Conservation (phyloP, 2,329 filamentous ascomycete species). For the Trichoderma sp. region DNA sequence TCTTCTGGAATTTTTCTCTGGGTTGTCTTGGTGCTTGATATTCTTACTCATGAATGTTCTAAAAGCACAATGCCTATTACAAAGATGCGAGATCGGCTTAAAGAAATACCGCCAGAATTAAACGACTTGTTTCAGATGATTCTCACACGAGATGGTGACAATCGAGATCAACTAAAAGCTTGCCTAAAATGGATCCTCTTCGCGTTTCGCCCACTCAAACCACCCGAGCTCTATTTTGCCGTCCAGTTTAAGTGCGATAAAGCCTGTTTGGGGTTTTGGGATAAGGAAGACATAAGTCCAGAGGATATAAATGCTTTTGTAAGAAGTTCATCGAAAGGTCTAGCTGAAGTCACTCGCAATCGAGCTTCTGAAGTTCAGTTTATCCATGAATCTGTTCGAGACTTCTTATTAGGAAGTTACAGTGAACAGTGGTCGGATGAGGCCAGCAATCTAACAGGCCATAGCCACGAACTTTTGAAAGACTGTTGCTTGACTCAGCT, state of each 20-base stretch:
- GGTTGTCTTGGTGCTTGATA: constrained; percentile 43
- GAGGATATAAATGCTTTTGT: constrained; percentile 35
- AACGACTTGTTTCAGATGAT: constrained; percentile 55
- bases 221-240: constrained; percentile 46
- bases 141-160: constrained; percentile 47
- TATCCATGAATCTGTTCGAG: constrained; percentile 54
- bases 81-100: constrained; percentile 30
- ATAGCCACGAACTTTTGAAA: background rate
- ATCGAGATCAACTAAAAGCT: constrained; percentile 44
- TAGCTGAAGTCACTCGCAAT: constrained; percentile 42
- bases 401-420: constrained; percentile 45
- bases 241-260: constrained; percentile 3
- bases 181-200: constrained; percentile 57
- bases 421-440: constrained; percentile 29
- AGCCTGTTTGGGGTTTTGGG: background rate
- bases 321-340: constrained; percentile 47
- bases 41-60: constrained; percentile 40
- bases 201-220: constrained; percentile 45
- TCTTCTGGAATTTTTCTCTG: constrained; percentile 49
- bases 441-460: background rate
- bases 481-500: background rate
- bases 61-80: constrained; percentile 33
- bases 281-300: constrained; percentile 20
- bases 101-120: constrained; percentile 43
- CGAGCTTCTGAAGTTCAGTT: constrained; percentile 42